These are phyloP conservation scores for Eucalyptus marginata DNA, from an alignment of 345 rosid genomes.

Conservation along the genomic window DNA sequence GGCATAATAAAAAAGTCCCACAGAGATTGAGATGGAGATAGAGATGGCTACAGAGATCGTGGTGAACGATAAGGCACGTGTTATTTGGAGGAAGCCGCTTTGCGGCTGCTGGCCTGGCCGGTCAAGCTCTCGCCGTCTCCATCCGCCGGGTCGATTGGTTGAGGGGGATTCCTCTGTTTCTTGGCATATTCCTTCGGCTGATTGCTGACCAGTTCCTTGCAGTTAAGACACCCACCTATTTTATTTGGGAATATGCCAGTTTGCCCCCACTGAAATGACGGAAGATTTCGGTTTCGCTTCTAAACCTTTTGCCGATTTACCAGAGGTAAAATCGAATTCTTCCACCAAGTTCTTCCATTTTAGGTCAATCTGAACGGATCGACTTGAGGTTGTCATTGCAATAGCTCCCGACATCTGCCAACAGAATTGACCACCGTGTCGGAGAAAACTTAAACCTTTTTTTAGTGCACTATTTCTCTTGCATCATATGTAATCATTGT, in stretches of 20 bases:
- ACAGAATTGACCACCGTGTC: not conserved
- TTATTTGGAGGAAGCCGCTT: not conserved
- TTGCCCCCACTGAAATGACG: not conserved
- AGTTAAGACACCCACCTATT: not conserved
- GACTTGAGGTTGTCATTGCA: not conserved
- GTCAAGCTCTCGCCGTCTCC: not conserved
- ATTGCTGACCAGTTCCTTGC: not conserved
- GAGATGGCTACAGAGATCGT: not conserved
- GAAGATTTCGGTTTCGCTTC: not conserved
- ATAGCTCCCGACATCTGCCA: not conserved
- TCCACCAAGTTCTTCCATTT: not conserved
- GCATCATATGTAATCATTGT: not conserved
- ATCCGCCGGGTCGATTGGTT: not conserved
- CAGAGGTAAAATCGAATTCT: not conserved
- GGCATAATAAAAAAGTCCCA: not conserved
- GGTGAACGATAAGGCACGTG: not conserved
- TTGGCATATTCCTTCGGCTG: not conserved
- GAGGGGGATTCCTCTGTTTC: not conserved
- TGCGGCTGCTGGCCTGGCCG: not conserved
- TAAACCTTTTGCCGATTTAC: not conserved
- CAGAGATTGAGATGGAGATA: not conserved
- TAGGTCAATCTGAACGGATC: not conserved
- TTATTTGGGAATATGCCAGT: not conserved
- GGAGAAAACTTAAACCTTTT: not conserved
- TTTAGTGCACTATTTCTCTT: not conserved